Percentiles rank a stretch among this genome's conserved stretches.
Evolutionary conservation across 2,329 filamentous ascomycete species (phyloP).

Genomic region (Geosmithia flava): DNA sequence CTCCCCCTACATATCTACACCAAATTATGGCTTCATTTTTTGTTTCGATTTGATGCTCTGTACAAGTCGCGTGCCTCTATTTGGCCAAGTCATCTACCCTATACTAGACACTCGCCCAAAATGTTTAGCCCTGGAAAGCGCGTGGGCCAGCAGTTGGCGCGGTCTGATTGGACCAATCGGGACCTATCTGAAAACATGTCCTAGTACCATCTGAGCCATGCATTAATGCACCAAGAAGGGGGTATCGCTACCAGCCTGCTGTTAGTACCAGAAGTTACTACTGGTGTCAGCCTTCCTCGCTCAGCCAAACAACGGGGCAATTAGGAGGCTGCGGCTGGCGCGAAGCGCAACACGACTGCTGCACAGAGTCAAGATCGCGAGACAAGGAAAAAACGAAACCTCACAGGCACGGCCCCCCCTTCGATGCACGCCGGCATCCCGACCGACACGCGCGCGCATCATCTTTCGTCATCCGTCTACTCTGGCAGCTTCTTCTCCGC

Average conservation of each 20-base stretch:
- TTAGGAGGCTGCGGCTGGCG: constrained; percentile 1
- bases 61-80: no score
- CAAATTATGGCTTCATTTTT: no score
- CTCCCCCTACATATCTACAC: no score
- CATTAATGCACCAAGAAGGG: neutral
- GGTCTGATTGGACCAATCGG: neutral
- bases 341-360: constrained; percentile 2
- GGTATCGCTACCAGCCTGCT: neutral
- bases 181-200: neutral
- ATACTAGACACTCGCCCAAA: neutral
- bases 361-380: neutral
- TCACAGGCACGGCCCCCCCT: neutral
- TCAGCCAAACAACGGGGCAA: constrained; percentile 1
- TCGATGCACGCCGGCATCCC: neutral
- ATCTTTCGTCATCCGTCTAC: neutral
- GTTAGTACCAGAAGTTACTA: neutral
- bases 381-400: neutral
- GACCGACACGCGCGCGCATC: neutral
- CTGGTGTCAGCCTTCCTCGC: neutral
- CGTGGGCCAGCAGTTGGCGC: neutral
- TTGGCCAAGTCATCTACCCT: neutral
- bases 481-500: neutral
- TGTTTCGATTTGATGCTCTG: no score
- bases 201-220: neutral
- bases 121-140: neutral